phyloP scores from a whole-genome alignment of 106 monocot species.

The Hemerocallis citrina region DNA sequence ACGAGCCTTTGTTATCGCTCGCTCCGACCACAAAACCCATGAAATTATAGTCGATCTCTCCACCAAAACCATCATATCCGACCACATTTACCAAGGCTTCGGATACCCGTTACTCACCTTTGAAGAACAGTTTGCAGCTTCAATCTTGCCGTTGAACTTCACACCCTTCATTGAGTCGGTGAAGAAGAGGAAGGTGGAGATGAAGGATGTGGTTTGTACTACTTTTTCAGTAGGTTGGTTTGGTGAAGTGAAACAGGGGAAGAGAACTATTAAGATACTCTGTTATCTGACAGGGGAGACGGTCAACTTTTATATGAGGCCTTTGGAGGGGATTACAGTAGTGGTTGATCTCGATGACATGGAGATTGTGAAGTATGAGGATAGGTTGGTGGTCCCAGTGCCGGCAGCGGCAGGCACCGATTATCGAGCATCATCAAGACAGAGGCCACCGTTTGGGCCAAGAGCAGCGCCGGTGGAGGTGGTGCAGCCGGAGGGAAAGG shows the following conservation, averaged over 20 bases:
- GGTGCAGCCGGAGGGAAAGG: slow-evolving; percentile 36
- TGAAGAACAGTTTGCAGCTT: slow-evolving; percentile 38
- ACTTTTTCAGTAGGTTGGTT: slow-evolving; percentile 62
- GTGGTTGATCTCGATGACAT: slow-evolving; percentile 56
- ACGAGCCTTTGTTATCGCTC: slow-evolving; percentile 46
- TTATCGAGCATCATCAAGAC: slow-evolving; percentile 21
- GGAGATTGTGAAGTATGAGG: slow-evolving; percentile 43
- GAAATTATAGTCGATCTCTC: slow-evolving; percentile 35
- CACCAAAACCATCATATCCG: slow-evolving; percentile 17
- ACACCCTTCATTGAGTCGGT: slow-evolving; percentile 56
- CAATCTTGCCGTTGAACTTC: slow-evolving; percentile 32
- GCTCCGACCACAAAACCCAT: slow-evolving; percentile 24
- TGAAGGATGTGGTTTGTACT: slow-evolving; percentile 36
- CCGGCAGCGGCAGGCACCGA: slow-evolving; percentile 50
- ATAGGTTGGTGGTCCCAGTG: slow-evolving; percentile 31
- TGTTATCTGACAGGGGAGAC: slow-evolving; percentile 49
- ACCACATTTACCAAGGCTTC: slow-evolving; percentile 21
- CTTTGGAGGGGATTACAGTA: slow-evolving; percentile 55
- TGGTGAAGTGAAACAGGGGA: slow-evolving; percentile 20
- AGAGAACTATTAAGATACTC: slow-evolving; percentile 33
- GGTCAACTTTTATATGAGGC: slow-evolving; percentile 46
- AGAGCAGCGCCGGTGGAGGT: slow-evolving; percentile 19
- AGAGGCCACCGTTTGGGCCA: slow-evolving; percentile 22
- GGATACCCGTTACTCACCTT: slow-evolving; percentile 42
- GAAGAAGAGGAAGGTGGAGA: slow-evolving; percentile 23